A percentile compares a stretch with the other conserved stretches of the same genome.
phyloP scores from a whole-genome alignment of 495 filamentous ascomycete species.

The Xylaria grammica region DNA sequence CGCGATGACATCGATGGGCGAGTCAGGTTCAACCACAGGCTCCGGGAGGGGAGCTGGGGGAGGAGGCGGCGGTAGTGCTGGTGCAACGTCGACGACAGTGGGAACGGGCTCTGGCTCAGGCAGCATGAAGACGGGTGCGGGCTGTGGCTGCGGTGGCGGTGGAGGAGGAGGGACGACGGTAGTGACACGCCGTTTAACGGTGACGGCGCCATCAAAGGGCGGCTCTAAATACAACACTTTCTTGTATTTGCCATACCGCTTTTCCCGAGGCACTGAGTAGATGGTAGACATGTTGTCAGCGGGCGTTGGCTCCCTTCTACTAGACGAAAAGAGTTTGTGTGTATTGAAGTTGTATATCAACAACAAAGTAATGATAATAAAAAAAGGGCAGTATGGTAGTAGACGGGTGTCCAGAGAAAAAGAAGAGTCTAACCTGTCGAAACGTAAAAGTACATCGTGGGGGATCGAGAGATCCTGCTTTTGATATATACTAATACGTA shows the following conservation, averaged over 20 bases:
- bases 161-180: conserved; percentile 47
- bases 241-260: conserved; percentile 43
- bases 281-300: conserved; percentile 37
- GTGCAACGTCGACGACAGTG: conserved; percentile 34
- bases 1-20: conserved; percentile 55
- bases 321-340: not conserved
- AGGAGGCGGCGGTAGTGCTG: conserved; percentile 35
- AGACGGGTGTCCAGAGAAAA: not conserved
- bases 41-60: conserved; percentile 30
- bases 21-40: conserved; percentile 36
- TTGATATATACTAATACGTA: conserved; percentile 14
- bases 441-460: conserved; percentile 35
- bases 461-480: conserved; percentile 16
- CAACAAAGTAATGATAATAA: not conserved
- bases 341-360: not conserved
- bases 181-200: conserved; percentile 47
- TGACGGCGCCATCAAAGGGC: conserved; percentile 41
- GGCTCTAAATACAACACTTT: conserved; percentile 55
- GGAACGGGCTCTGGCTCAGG: conserved; percentile 24
- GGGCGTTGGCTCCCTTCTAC: not conserved
- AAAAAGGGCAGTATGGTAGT: not conserved
- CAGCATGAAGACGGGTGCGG: conserved; percentile 11
- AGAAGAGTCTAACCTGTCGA: conserved; percentile 36
- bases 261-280: conserved; percentile 36
- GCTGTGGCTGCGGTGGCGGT: conserved; percentile 35